Percentiles rank a stretch among this genome's conserved stretches.
Conservation (phyloP, 1,284 basidiomycete genomes). For the Sanguinoderma infundibulare region DNA sequence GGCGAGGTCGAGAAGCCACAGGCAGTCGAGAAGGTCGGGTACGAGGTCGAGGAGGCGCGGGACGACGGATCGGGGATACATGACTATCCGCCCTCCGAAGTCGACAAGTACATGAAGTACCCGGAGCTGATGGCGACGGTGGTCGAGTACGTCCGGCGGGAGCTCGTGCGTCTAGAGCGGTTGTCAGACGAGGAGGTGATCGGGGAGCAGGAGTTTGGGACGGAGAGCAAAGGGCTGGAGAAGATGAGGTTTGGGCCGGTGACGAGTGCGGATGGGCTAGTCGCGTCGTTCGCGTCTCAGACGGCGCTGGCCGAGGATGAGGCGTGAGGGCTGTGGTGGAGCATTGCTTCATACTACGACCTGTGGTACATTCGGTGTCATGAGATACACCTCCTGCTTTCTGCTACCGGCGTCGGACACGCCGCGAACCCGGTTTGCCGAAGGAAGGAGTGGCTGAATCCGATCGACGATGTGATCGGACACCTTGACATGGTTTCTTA, state of each 20-base stretch:
- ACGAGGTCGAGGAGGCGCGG: constrained; percentile 57
- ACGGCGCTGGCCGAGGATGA: neutral
- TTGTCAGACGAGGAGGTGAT: constrained; percentile 77
- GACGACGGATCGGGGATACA: constrained; percentile 77
- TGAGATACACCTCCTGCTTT: neutral
- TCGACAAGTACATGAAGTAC: constrained; percentile 73
- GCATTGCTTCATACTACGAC: neutral
- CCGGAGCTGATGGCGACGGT: constrained; percentile 79
- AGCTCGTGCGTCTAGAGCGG: constrained; percentile 74
- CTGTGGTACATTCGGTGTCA: neutral
- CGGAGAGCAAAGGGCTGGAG: constrained; percentile 32
- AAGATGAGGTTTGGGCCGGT: constrained; percentile 35
- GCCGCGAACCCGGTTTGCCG: neutral
- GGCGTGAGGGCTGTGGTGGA: neutral
- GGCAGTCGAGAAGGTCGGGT: constrained; percentile 49
- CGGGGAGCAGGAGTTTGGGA: constrained; percentile 28
- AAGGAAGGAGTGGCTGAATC: no score
- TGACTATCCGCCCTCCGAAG: constrained; percentile 65
- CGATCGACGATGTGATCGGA: no score
- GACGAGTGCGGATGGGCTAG: neutral
- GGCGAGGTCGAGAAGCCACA: constrained; percentile 61
- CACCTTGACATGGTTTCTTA: no score
- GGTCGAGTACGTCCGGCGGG: constrained; percentile 79
- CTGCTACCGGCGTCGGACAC: neutral
- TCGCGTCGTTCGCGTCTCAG: neutral